Conservation (phyloP, 1,284 basidiomycete genomes). For the Tilletia setariae region DNA sequence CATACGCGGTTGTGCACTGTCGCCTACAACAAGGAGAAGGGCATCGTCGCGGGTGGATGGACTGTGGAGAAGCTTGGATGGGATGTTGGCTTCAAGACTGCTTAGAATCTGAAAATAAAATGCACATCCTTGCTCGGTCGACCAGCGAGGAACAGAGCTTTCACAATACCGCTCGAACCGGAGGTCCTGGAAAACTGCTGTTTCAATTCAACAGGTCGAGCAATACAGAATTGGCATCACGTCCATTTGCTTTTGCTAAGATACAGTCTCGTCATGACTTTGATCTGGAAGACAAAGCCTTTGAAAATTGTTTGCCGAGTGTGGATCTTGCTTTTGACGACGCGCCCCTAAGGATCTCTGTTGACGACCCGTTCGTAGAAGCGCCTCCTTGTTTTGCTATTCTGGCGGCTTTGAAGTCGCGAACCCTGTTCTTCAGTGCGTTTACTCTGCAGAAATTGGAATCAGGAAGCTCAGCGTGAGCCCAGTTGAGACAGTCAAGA, state of each 20-base stretch:
- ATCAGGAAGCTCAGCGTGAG: neutral
- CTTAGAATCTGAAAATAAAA: neutral
- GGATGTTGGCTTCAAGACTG: conserved; percentile 22
- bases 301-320: too few relatives aligned
- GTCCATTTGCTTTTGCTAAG: too few relatives aligned
- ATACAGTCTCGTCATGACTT: too few relatives aligned
- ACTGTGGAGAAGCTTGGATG: conserved; percentile 40
- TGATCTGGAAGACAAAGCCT: too few relatives aligned
- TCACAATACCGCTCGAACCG: too few relatives aligned
- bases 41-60: conserved; percentile 26
- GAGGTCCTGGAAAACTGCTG: too few relatives aligned
- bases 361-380: neutral
- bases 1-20: conserved; percentile 25
- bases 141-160: too few relatives aligned
- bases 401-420: conserved; percentile 32
- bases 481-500: neutral
- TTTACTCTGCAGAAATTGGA: conserved; percentile 22
- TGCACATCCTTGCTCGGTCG: too few relatives aligned
- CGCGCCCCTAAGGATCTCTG: neutral
- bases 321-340: neutral
- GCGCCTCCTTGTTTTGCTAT: conserved; percentile 23
- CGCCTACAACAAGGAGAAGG: conserved; percentile 27
- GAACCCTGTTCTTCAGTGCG: conserved; percentile 30
- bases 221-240: too few relatives aligned
- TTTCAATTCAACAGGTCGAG: too few relatives aligned